phyloP scores from a whole-genome alignment of 768 basidiomycete species.

The Polyporus arcularius region DNA sequence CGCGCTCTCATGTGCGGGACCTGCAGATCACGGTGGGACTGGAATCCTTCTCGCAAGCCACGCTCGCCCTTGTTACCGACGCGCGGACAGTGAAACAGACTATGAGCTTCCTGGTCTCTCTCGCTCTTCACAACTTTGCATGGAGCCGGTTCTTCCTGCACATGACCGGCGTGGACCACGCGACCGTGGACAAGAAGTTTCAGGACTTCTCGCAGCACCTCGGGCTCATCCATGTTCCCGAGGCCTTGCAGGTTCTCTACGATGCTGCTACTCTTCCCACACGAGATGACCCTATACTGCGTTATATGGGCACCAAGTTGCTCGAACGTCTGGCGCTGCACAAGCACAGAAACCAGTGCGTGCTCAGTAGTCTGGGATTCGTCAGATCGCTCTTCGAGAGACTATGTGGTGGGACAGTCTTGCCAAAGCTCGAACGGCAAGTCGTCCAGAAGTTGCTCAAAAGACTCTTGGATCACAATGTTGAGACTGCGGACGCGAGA shows the following conservation, averaged over 20 bases:
- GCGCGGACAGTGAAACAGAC: slow-evolving; percentile 51
- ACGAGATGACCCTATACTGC: slow-evolving; percentile 41
- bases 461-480: slow-evolving; percentile 75
- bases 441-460: slow-evolving; percentile 63
- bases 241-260: slow-evolving; percentile 64
- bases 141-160: slow-evolving; percentile 55
- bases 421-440: slow-evolving; percentile 52
- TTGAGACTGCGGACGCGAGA: slow-evolving; percentile 63
- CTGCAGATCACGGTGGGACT: slow-evolving; percentile 62
- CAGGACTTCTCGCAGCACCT: slow-evolving; percentile 41
- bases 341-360: slow-evolving; percentile 70
- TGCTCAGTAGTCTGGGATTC: slow-evolving; percentile 61
- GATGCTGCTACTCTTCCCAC: slow-evolving; percentile 41
- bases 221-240: slow-evolving; percentile 56
- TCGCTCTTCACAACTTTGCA: slow-evolving; percentile 67
- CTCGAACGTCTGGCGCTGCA: slow-evolving; percentile 61
- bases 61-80: slow-evolving; percentile 52
- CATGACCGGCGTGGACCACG: slow-evolving; percentile 41
- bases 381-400: slow-evolving; percentile 52
- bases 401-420: slow-evolving; percentile 35
- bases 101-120: slow-evolving; percentile 66
- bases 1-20: neutral
- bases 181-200: slow-evolving; percentile 46
- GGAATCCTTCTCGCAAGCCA: slow-evolving; percentile 58
- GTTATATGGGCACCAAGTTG: slow-evolving; percentile 58